Evolutionary conservation across 805 yeast genomes (phyloP).

Genomic region (Candida ficus): DNA sequence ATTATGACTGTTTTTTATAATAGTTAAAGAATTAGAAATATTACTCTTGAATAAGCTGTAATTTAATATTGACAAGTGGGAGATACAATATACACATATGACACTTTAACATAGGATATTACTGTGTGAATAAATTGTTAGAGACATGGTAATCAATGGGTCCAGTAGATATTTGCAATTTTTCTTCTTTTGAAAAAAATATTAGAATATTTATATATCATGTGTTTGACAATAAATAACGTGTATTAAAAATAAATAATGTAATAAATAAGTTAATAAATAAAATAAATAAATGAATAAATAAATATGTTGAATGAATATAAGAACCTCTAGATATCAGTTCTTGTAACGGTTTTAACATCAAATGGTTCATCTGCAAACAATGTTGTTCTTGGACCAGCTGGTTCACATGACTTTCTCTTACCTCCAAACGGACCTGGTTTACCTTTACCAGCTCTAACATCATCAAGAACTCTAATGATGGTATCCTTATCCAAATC

Average conservation of each 20-base stretch:
- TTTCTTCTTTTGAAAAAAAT: too few relatives aligned
- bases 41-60: too few relatives aligned
- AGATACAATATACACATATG: too few relatives aligned
- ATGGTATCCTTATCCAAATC: conserved; percentile 70
- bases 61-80: too few relatives aligned
- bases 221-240: background rate
- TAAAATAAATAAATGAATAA: conserved; percentile 5
- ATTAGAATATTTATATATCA: too few relatives aligned
- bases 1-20: too few relatives aligned
- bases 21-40: too few relatives aligned
- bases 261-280: conserved; percentile 1
- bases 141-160: too few relatives aligned
- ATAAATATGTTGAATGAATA: conserved; percentile 6
- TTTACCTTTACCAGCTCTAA: conserved; percentile 55
- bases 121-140: too few relatives aligned
- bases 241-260: background rate
- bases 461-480: conserved; percentile 52
- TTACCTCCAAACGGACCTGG: conserved; percentile 64
- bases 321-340: conserved; percentile 41
- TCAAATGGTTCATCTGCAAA: conserved; percentile 58
- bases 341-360: conserved; percentile 64
- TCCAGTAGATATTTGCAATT: too few relatives aligned
- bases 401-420: conserved; percentile 74
- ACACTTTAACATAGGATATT: too few relatives aligned
- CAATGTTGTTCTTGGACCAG: conserved; percentile 61